A percentile compares a stretch with the other conserved stretches of the same genome.
phyloP scores from a whole-genome alignment of 345 rosid genomes.

The Acer yangbiense region DNA sequence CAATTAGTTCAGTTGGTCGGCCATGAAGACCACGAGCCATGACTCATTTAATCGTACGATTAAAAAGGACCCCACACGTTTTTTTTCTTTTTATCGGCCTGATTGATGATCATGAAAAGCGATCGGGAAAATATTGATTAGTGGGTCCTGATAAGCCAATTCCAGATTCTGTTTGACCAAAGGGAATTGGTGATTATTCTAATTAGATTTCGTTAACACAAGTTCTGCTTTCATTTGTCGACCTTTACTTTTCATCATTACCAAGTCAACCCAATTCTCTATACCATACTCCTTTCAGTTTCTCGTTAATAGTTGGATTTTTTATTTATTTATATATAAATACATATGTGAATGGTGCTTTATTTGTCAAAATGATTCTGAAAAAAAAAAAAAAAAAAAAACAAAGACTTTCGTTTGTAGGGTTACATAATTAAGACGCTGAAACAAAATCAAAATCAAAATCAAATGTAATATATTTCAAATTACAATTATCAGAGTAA shows the following conservation, averaged over 20 bases:
- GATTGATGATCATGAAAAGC: slow-evolving; percentile 10
- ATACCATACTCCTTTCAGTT: neutral
- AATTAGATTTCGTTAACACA: neutral
- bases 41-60: neutral
- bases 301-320: neutral
- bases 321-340: neutral
- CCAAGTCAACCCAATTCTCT: slow-evolving; percentile 23
- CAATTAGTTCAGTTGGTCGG: slow-evolving; percentile 43
- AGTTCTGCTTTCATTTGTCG: neutral
- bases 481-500: too few species aligned
- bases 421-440: too few species aligned
- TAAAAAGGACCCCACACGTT: slow-evolving; percentile 1
- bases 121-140: slow-evolving; percentile 6
- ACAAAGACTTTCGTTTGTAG: too few species aligned
- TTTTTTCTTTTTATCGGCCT: neutral
- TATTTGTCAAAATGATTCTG: too few species aligned
- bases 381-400: too few species aligned
- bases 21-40: slow-evolving; percentile 21
- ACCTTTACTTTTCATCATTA: slow-evolving; percentile 1
- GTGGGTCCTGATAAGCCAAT: slow-evolving; percentile 15
- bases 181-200: neutral
- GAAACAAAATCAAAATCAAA: too few species aligned
- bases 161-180: slow-evolving; percentile 37
- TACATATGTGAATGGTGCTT: too few species aligned
- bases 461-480: too few species aligned